These are phyloP conservation scores for Balamuthia mandrillaris DNA, from an alignment of 208 protist genomes.

Conservation along the genomic window DNA sequence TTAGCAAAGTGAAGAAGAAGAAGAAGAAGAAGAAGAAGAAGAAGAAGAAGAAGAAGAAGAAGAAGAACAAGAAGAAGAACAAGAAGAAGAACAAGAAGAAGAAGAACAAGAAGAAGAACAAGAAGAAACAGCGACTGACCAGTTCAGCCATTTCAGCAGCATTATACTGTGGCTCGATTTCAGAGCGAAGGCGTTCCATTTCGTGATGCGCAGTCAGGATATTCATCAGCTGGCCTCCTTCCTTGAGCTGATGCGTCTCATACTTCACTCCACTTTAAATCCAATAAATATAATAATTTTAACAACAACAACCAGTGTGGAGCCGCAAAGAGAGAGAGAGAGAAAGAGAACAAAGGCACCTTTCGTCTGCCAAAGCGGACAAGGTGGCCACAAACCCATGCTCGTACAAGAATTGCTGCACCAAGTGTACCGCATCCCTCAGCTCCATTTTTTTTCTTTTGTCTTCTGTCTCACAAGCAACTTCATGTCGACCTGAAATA, in stretches of 20 bases:
- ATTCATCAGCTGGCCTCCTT: neutral
- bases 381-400: neutral
- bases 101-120: too few relatives aligned
- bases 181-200: neutral
- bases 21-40: too few relatives aligned
- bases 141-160: neutral
- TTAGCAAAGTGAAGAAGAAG: too few relatives aligned
- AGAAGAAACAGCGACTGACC: neutral
- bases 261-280: neutral
- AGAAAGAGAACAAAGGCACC: neutral
- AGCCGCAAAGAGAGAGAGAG: neutral
- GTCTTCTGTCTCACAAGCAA: too few relatives aligned
- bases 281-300: too few relatives aligned
- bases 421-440: too few relatives aligned
- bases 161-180: neutral
- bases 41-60: too few relatives aligned
- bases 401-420: neutral
- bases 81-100: too few relatives aligned
- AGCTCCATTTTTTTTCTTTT: too few relatives aligned
- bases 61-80: too few relatives aligned
- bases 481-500: too few relatives aligned
- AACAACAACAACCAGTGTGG: neutral
- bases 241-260: neutral
- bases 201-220: constrained; percentile 2
- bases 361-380: neutral